These are phyloP conservation scores for Ogataea philodendri DNA, from an alignment of 805 yeast genomes.

Conservation along the genomic window DNA sequence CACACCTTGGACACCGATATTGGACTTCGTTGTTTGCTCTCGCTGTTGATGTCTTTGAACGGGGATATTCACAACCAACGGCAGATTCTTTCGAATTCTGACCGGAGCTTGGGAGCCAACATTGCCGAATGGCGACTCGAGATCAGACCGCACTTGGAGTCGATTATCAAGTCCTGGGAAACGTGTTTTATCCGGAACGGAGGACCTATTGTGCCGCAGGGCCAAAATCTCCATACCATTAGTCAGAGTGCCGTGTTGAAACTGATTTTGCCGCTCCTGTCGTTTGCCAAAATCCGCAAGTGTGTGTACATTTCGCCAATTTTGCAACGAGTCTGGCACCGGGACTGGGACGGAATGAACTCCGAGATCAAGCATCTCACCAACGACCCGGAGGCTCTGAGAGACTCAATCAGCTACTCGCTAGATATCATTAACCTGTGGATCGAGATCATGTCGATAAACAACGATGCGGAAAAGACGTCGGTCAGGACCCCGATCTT, in stretches of 20 bases:
- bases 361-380: constrained; percentile 44
- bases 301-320: constrained; percentile 62
- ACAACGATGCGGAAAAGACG: constrained; percentile 62
- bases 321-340: constrained; percentile 56
- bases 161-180: constrained; percentile 68
- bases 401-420: constrained; percentile 60
- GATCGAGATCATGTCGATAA: constrained; percentile 68
- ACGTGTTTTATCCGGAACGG: constrained; percentile 57
- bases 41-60: constrained; percentile 62
- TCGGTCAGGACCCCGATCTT: constrained; percentile 74
- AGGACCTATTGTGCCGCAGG: constrained; percentile 57
- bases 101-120: constrained; percentile 37
- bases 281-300: constrained; percentile 65
- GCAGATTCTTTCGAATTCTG: constrained; percentile 32
- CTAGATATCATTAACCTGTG: constrained; percentile 62
- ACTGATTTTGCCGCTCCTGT: constrained; percentile 62
- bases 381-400: constrained; percentile 58
- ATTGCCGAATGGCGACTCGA: constrained; percentile 66
- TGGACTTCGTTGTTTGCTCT: constrained; percentile 49
- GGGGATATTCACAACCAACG: constrained; percentile 61
- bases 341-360: constrained; percentile 71
- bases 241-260: constrained; percentile 56
- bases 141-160: constrained; percentile 56
- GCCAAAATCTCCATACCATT: constrained; percentile 47
- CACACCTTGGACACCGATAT: constrained; percentile 39